phyloP scores from a whole-genome alignment of 768 basidiomycete species.

The Lenzites betulinus region DNA sequence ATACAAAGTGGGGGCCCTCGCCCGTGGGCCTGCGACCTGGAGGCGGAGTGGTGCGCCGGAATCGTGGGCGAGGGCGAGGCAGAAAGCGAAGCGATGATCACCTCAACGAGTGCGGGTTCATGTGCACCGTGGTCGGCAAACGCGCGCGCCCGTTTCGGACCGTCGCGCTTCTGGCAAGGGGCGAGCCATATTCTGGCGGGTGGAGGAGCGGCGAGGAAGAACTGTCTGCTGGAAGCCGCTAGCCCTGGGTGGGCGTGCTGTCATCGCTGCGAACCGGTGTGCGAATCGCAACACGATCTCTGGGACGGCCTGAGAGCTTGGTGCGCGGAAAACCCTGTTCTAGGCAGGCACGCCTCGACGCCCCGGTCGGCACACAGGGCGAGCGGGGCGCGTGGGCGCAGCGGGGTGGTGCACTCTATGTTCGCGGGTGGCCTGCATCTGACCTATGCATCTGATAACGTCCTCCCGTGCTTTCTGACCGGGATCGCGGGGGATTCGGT shows the following conservation, averaged over 20 bases:
- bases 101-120: slow-evolving; percentile 6
- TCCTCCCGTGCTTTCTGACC: slow-evolving; percentile 9
- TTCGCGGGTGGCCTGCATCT: slow-evolving; percentile 8
- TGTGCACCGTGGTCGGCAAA: slow-evolving; percentile 19
- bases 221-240: slow-evolving; percentile 10
- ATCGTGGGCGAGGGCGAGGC: slow-evolving; percentile 21
- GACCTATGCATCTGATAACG: slow-evolving; percentile 16
- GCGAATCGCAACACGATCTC: slow-evolving; percentile 19
- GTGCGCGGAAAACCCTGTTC: slow-evolving; percentile 6
- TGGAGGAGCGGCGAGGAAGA: slow-evolving; percentile 3
- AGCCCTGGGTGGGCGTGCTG: slow-evolving; percentile 6
- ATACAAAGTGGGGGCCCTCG: slow-evolving; percentile 6
- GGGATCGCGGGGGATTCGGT: slow-evolving; percentile 5
- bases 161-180: slow-evolving; percentile 6
- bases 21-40: slow-evolving; percentile 1
- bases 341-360: slow-evolving; percentile 12
- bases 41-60: not conserved
- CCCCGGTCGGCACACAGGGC: not conserved
- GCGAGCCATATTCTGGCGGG: not conserved
- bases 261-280: slow-evolving; percentile 1
- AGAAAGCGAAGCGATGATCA: slow-evolving; percentile 17
- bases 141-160: slow-evolving; percentile 14
- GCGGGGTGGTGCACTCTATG: slow-evolving; percentile 10
- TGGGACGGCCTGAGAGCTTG: slow-evolving; percentile 11
- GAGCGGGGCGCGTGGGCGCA: not conserved